Evolutionary conservation across 192 early-diverging fungal genomes (phyloP).

Genomic region (Rhizoclosmatium sp.): DNA sequence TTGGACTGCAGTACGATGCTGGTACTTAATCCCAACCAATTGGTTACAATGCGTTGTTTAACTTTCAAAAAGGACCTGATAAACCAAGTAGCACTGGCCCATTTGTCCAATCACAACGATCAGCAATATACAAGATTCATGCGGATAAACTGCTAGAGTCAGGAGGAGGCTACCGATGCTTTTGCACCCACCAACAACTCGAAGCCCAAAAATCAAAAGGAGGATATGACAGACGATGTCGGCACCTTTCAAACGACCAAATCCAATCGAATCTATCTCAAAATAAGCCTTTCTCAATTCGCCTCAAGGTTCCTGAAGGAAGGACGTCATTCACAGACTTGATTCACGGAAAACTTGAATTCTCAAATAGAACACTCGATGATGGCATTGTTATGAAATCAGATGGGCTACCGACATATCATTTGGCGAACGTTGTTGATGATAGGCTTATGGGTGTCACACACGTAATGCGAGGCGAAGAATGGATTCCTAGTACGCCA

Average conservation of each 20-base stretch:
- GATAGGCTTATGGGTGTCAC: constrained; percentile 91
- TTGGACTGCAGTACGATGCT: constrained; percentile 80
- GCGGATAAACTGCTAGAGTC: constrained; percentile 65
- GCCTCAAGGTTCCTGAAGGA: constrained; percentile 74
- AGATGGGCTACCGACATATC: constrained; percentile 93
- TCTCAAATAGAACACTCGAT: constrained; percentile 77
- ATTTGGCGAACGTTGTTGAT: constrained; percentile 94
- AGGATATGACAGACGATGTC: constrained; percentile 85
- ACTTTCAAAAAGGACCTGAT: constrained; percentile 60
- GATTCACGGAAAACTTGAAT: constrained; percentile 77
- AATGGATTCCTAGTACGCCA: constrained; percentile 94
- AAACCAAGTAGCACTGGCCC: constrained; percentile 61
- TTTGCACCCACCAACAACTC: constrained; percentile 79
- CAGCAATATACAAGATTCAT: constrained; percentile 72
- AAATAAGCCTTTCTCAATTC: constrained; percentile 70
- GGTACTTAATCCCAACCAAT: constrained; percentile 41
- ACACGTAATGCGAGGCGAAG: constrained; percentile 92
- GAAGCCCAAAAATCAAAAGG: constrained; percentile 64
- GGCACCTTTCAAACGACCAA: constrained; percentile 69
- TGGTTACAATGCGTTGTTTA: background rate
- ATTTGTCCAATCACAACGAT: constrained; percentile 84
- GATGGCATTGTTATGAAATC: constrained; percentile 91
- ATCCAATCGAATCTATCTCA: constrained; percentile 66
- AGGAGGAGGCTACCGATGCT: constrained; percentile 88
- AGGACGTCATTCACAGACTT: constrained; percentile 69